These are phyloP conservation scores for Seiridium unicorne DNA, from an alignment of 2,329 filamentous ascomycete genomes.

Conservation along the genomic window DNA sequence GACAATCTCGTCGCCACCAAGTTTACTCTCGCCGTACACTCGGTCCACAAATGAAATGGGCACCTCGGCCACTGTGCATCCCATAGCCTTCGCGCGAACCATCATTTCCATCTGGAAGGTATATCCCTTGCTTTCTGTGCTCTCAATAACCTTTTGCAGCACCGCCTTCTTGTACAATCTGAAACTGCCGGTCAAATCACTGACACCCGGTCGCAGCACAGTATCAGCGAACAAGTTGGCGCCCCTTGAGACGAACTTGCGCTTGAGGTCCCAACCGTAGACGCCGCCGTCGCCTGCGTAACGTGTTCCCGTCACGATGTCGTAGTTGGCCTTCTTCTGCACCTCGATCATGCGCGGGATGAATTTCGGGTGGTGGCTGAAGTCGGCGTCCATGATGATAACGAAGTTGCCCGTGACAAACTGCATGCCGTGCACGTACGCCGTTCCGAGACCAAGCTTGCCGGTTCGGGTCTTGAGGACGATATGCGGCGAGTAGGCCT, in stretches of 20 bases:
- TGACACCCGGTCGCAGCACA: conserved; percentile 87
- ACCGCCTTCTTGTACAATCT: conserved; percentile 90
- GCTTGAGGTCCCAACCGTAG: conserved; percentile 94
- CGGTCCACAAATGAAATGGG: conserved; percentile 96
- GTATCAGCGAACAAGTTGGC: conserved; percentile 97
- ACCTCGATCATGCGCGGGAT: conserved; percentile 88
- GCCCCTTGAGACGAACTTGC: conserved; percentile 79
- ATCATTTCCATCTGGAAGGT: conserved; percentile 99
- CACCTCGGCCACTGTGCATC: conserved; percentile 89
- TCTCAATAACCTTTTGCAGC: conserved; percentile 84
- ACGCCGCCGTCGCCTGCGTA: conserved; percentile 90
- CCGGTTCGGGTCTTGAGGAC: conserved; percentile 84
- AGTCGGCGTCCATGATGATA: conserved; percentile 99
- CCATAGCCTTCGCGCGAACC: conserved; percentile 95
- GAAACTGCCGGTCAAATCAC: conserved; percentile 93
- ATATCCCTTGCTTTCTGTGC: conserved; percentile 94
- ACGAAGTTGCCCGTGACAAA: conserved; percentile 91
- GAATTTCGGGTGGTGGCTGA: conserved; percentile 98
- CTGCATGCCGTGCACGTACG: conserved; percentile 91
- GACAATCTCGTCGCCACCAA: conserved; percentile 92
- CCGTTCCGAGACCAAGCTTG: conserved; percentile 95
- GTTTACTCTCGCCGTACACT: conserved; percentile 91
- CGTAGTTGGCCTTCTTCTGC: conserved; percentile 76
- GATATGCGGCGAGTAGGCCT: conserved; percentile 78
- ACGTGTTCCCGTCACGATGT: conserved; percentile 94